Percentiles rank a stretch among this genome's conserved stretches.
Evolutionary conservation across 2,329 filamentous ascomycete species (phyloP).

Genomic region (Fusarium sp.): DNA sequence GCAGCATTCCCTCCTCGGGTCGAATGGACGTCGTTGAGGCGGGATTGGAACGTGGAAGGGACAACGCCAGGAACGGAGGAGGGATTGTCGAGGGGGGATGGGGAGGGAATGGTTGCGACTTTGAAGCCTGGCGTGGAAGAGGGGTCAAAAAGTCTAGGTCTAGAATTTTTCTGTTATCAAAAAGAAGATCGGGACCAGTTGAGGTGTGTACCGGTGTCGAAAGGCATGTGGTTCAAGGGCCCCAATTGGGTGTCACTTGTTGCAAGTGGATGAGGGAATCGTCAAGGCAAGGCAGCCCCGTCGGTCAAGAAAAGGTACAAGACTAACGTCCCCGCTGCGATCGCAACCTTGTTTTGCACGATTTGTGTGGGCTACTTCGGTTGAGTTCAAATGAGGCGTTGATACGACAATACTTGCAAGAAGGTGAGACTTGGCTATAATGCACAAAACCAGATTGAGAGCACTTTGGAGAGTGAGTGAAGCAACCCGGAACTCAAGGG

Average conservation of each 20-base stretch:
- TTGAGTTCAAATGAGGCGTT: conserved; percentile 6
- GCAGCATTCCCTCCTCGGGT: conserved; percentile 54
- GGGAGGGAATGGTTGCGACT: conserved; percentile 54
- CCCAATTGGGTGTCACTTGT: conserved; percentile 38
- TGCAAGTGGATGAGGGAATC: conserved; percentile 34
- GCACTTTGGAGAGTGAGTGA: conserved; percentile 5
- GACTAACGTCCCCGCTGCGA: conserved; percentile 31
- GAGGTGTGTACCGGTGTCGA: conserved; percentile 31
- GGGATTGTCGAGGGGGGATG: conserved; percentile 51
- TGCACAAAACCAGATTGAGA: conserved; percentile 16
- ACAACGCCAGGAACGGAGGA: conserved; percentile 55
- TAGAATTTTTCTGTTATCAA: conserved; percentile 21
- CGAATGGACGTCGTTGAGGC: conserved; percentile 40
- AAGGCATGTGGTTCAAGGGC: conserved; percentile 32
- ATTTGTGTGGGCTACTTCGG: conserved; percentile 1
- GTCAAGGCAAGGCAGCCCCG: conserved; percentile 31
- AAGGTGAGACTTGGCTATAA: conserved; percentile 32
- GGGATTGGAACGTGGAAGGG: conserved; percentile 35
- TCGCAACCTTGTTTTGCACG: conserved; percentile 20
- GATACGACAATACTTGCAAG: conserved; percentile 1
- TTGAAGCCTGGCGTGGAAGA: conserved; percentile 3
- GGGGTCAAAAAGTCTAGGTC: not conserved
- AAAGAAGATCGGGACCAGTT: conserved; percentile 6
- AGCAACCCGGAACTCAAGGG: conserved; percentile 25
- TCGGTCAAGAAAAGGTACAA: conserved; percentile 29